These are phyloP conservation scores for Nyctanthes arbortristis DNA, from an alignment of 257 asterid species.

Conservation along the genomic window DNA sequence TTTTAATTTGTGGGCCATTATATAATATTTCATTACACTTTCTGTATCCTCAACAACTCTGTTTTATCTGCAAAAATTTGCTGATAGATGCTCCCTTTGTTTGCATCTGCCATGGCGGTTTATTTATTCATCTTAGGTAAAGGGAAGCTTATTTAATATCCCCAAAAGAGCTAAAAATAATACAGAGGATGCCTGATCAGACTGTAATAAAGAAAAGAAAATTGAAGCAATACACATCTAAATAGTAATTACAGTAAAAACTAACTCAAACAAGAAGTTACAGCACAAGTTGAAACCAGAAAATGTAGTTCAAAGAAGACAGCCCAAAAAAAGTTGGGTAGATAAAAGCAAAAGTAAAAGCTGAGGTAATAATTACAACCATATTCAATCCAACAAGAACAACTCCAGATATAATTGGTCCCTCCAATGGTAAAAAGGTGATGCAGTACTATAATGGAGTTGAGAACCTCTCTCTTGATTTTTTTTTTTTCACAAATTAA, in stretches of 20 bases:
- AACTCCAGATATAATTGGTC: slow-evolving; percentile 8
- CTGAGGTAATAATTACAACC: slow-evolving; percentile 33
- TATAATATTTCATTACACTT: neutral
- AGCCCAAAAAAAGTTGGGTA: neutral
- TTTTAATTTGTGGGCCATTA: neutral
- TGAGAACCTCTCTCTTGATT: neutral
- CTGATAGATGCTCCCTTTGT: neutral
- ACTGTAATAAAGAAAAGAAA: too few relatives aligned
- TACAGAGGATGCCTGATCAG: too few relatives aligned
- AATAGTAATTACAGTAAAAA: too few relatives aligned
- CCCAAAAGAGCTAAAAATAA: neutral
- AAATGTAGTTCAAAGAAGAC: neutral
- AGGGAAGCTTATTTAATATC: too few relatives aligned
- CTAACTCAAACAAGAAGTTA: neutral
- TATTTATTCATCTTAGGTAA: neutral
- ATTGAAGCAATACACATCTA: neutral
- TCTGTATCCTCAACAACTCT: neutral
- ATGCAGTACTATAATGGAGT: slow-evolving; percentile 20
- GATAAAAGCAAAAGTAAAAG: slow-evolving; percentile 19
- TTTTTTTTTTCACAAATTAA: too few relatives aligned
- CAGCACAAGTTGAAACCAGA: neutral
- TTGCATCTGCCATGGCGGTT: neutral
- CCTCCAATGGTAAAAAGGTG: slow-evolving; percentile 22
- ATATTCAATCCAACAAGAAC: slow-evolving; percentile 32
- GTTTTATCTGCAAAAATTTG: slow-evolving; percentile 4